A percentile compares a stretch with the other conserved stretches of the same genome.
Conservation (phyloP, 495 filamentous ascomycete species). For the Penicillium samsonianum region DNA sequence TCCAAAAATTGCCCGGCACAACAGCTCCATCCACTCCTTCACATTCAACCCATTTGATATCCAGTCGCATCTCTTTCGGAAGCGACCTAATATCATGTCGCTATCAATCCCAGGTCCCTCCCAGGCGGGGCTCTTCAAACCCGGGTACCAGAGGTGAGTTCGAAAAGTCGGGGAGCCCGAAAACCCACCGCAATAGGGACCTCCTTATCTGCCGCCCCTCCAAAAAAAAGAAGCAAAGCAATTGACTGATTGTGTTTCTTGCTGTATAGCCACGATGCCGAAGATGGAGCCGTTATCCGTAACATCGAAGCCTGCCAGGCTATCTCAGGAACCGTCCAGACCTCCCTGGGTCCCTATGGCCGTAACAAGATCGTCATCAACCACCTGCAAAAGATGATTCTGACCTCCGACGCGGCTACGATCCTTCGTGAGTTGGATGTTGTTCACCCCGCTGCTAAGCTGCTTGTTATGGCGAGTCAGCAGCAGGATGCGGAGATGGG, state of each 20-base stretch:
- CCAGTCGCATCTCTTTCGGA: conserved; percentile 29
- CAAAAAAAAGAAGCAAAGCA: conserved; percentile 10
- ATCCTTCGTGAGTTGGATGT: conserved; percentile 98
- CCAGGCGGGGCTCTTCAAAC: conserved; percentile 91
- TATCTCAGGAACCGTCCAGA: conserved; percentile 93
- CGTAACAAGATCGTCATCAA: conserved; percentile 99
- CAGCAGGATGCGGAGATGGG: conserved; percentile 99
- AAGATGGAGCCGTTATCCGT: conserved; percentile 97
- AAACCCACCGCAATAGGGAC: conserved; percentile 33
- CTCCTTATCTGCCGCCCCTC: conserved; percentile 28
- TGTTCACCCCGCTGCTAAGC: conserved; percentile 95
- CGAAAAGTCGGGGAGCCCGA: conserved; percentile 15
- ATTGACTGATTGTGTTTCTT: conserved; percentile 6
- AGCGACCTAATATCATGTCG: conserved; percentile 68
- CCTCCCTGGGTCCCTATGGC: conserved; percentile 94
- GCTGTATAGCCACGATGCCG: conserved; percentile 83
- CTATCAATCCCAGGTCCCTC: conserved; percentile 91
- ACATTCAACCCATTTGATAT: conserved; percentile 24
- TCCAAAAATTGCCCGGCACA: conserved; percentile 49
- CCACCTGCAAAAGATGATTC: conserved; percentile 98
- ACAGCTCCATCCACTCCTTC: conserved; percentile 29
- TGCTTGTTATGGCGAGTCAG: conserved; percentile 98
- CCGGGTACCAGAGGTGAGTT: conserved; percentile 90
- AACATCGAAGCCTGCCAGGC: conserved; percentile 99
- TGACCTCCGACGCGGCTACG: conserved; percentile 96